Conservation (phyloP, 345 rosid species). For the Zanthoxylum bungeanum region DNA sequence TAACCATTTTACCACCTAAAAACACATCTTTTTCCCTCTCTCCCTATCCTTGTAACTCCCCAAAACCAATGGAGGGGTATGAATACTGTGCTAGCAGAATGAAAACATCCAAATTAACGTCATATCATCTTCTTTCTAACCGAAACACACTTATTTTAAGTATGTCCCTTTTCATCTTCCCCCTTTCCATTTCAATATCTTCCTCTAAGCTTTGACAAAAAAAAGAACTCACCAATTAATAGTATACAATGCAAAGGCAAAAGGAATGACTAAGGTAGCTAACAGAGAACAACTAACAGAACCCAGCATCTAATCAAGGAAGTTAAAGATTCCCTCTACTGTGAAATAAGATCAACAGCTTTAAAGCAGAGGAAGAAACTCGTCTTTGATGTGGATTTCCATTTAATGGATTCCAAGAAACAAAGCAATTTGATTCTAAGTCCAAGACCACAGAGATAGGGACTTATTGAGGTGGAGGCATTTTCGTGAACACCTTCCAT, state of each 20-base stretch:
- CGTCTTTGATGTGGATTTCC: neutral
- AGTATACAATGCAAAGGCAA: neutral
- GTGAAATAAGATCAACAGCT: neutral
- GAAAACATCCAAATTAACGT: neutral
- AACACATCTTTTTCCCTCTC: neutral
- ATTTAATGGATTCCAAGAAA: neutral
- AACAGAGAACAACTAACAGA: neutral
- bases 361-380: neutral
- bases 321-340: neutral
- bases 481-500: neutral
- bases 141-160: neutral
- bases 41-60: neutral
- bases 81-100: neutral
- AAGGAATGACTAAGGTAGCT: neutral
- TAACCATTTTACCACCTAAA: neutral
- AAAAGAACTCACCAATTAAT: neutral
- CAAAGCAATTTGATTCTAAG: neutral
- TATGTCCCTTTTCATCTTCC: neutral
- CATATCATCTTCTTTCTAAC: neutral
- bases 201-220: neutral
- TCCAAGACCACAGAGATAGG: neutral
- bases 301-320: neutral
- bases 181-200: neutral
- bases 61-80: neutral
- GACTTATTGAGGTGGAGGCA: neutral